These are phyloP conservation scores for Apophysomyces elegans DNA, from an alignment of 371 early-diverging fungal species.

Conservation along the genomic window DNA sequence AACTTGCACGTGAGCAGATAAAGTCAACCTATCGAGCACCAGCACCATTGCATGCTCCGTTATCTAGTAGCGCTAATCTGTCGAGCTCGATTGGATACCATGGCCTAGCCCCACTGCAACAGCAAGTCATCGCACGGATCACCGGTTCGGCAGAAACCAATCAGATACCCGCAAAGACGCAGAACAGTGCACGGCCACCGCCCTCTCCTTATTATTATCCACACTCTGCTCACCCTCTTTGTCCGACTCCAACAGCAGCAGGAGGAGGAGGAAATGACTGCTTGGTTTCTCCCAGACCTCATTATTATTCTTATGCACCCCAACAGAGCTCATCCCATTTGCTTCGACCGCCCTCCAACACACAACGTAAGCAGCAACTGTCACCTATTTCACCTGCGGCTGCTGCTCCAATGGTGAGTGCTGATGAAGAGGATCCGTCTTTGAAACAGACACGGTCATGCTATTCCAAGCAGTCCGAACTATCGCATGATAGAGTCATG, in stretches of 20 bases:
- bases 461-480: conserved; percentile 11
- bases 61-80: background rate
- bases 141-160: conserved; percentile 19
- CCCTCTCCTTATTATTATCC: conserved; percentile 31
- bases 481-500: conserved; percentile 47
- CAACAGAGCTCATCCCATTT: conserved; percentile 17
- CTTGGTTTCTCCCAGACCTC: background rate
- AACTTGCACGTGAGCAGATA: conserved; percentile 36
- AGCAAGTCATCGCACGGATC: conserved; percentile 45
- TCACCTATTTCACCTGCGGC: conserved; percentile 22
- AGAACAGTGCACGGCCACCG: conserved; percentile 2
- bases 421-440: background rate
- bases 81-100: conserved; percentile 13
- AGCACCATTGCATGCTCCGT: conserved; percentile 12
- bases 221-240: conserved; percentile 48
- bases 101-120: conserved; percentile 32
- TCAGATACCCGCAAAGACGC: conserved; percentile 3
- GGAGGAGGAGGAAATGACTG: conserved; percentile 3
- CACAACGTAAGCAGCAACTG: conserved; percentile 11
- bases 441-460: conserved; percentile 23
- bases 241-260: conserved; percentile 23
- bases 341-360: conserved; percentile 1
- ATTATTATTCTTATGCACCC: background rate
- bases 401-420: background rate
- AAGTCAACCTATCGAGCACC: conserved; percentile 15